phyloP scores from a whole-genome alignment of 805 yeast species.

The Hanseniaspora hatyaiensis region DNA sequence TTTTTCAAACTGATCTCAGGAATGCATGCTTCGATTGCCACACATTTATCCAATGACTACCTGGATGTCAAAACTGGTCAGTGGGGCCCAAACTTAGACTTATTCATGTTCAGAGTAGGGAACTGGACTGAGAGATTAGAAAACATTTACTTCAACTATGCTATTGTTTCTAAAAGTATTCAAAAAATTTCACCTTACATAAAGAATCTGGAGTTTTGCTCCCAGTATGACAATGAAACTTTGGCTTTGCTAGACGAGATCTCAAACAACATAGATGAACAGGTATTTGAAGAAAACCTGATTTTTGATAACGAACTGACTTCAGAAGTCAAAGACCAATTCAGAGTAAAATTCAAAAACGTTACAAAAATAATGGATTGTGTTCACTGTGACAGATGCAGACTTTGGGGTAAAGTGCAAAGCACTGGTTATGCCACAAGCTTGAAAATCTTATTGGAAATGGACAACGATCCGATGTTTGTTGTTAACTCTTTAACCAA shows the following conservation, averaged over 20 bases:
- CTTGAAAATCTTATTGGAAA: constrained; percentile 74
- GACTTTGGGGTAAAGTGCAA: constrained; percentile 96
- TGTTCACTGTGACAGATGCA: constrained; percentile 95
- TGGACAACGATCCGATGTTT: constrained; percentile 38
- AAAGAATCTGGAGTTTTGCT: constrained; percentile 41
- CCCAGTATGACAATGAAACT: constrained; percentile 35
- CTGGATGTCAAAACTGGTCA: constrained; percentile 57
- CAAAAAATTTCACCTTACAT: constrained; percentile 50
- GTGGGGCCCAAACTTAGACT: constrained; percentile 72
- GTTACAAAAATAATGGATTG: constrained; percentile 94
- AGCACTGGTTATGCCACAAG: constrained; percentile 97
- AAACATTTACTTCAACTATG: constrained; percentile 85
- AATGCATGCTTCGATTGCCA: constrained; percentile 88
- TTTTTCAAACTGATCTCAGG: constrained; percentile 84
- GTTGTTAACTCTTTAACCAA: constrained; percentile 53
- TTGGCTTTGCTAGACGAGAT: constrained; percentile 35
- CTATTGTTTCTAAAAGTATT: constrained; percentile 70
- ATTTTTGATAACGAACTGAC: constrained; percentile 38
- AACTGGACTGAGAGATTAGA: constrained; percentile 76
- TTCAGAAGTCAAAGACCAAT: constrained; percentile 61
- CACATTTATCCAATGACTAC: constrained; percentile 80
- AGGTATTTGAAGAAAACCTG: constrained; percentile 41
- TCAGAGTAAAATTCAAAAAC: constrained; percentile 73
- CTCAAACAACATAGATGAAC: constrained; percentile 28
- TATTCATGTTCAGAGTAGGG: constrained; percentile 85